Evolutionary conservation across 176 grass and related monocot species (phyloP), one percentile per base, ranked within the genome.

Genomic region (Rhynchospora tenuis): DNA sequence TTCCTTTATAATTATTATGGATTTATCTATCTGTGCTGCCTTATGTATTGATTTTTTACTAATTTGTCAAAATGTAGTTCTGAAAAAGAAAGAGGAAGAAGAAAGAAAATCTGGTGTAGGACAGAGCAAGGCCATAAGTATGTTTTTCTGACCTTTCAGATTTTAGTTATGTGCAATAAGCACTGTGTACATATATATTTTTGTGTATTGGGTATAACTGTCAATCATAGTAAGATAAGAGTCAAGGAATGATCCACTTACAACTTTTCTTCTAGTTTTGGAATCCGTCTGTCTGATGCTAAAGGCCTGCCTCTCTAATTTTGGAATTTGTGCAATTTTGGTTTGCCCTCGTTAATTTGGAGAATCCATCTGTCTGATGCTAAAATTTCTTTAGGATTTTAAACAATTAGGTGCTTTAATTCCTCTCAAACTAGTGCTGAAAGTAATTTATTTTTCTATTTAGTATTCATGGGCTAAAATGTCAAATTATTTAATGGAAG

Each of bases 11-110:
- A 17, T 73, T 75, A 1, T 7, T 54, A 54, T 54, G 23, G 26
- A 75, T 11, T 74, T 27, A 6, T 75, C 6, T 63, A 62, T 62
- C 7, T 81, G 28, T 23, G 22, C 42, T 46, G 46, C 24, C 29
- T 66, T 47, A 64, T 65, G 16, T 13, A 65, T 47, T 60, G 47
- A 42, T 85, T 74, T 74, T 9, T 24, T 13, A 67, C 19, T 71
- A 54, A 8, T 45, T 44, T 84, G 20, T 38, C 13, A 83, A 44
- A 65, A 20, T 44, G 73, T 51, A 90, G 88, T 90, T 73, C 11
- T 90, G 73, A 90, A 90, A 80, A 86, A 86, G 52, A 84, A 86
- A 90, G 88, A 89, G 54, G 80, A 86, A 70, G 88, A 86, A 47
- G 88, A 90, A 90, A 90, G 72, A 83, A 90, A 80, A 9, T 86